phyloP scores from a whole-genome alignment of 2,329 filamentous ascomycete species.

The Exophiala dermatitidis region DNA sequence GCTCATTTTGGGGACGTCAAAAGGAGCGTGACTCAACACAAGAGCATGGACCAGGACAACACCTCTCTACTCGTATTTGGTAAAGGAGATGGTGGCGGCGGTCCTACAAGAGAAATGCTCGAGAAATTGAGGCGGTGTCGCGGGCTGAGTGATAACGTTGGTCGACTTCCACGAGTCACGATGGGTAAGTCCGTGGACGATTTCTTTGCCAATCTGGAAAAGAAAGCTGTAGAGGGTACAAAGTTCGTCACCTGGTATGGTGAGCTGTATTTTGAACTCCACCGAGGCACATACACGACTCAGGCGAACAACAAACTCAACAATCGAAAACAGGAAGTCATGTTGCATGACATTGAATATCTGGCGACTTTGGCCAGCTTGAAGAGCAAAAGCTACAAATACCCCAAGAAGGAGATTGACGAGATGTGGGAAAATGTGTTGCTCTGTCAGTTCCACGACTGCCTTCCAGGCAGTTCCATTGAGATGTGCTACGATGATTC shows the following conservation, averaged over 20 bases:
- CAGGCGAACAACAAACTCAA: slow-evolving; percentile 96
- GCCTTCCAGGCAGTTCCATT: slow-evolving; percentile 86
- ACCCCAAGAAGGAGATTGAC: slow-evolving; percentile 90
- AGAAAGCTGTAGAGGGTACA: slow-evolving; percentile 60
- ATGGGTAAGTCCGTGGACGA: slow-evolving; percentile 87
- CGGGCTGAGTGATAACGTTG: slow-evolving; percentile 80
- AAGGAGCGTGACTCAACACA: slow-evolving; percentile 83
- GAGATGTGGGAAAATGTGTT: slow-evolving; percentile 90
- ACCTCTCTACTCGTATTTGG: slow-evolving; percentile 90
- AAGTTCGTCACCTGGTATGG: slow-evolving; percentile 94
- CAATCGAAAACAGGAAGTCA: slow-evolving; percentile 76
- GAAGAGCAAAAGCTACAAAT: slow-evolving; percentile 65
- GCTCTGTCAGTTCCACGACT: slow-evolving; percentile 96
- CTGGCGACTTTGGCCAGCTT: slow-evolving; percentile 80
- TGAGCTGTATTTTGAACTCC: slow-evolving; percentile 94
- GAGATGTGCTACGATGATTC: slow-evolving; percentile 98
- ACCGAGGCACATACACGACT: slow-evolving; percentile 94
- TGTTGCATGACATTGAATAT: slow-evolving; percentile 82
- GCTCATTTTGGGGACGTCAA: slow-evolving; percentile 92
- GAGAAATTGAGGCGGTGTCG: slow-evolving; percentile 92
- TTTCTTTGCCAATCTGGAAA: slow-evolving; percentile 80
- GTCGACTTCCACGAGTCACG: slow-evolving; percentile 75
- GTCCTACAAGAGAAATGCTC: slow-evolving; percentile 85
- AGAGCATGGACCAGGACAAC: slow-evolving; percentile 87
- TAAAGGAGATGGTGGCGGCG: slow-evolving; percentile 92